Conservation (phyloP, 768 basidiomycete genomes). For the Macrolepiota albuminosa region DNA sequence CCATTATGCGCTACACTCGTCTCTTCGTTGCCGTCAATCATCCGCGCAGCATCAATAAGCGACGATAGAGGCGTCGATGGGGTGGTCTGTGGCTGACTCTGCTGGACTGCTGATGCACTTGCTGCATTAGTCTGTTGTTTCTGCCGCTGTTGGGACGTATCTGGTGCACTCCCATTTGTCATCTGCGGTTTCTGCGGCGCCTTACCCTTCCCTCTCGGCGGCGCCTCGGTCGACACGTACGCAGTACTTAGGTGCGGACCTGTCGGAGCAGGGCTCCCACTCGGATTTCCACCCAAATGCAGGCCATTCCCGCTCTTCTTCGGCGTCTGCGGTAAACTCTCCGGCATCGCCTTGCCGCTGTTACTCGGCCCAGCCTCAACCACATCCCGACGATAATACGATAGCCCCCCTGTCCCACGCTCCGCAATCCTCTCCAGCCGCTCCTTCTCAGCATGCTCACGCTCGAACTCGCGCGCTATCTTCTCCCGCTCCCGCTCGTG, state of each 20-base stretch:
- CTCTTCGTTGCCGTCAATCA: constrained; percentile 37
- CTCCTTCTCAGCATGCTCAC: constrained; percentile 26
- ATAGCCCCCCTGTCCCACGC: constrained; percentile 11
- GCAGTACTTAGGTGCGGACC: neutral
- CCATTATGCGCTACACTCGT: constrained; percentile 21
- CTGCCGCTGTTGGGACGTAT: constrained; percentile 13
- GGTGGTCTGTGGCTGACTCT: constrained; percentile 23
- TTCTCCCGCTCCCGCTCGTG: constrained; percentile 26
- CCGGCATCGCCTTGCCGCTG: neutral
- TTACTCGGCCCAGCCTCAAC: constrained; percentile 4
- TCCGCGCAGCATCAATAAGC: constrained; percentile 52
- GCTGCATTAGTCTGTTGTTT: constrained; percentile 1
- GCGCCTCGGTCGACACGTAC: constrained; percentile 12
- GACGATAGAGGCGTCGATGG: constrained; percentile 54
- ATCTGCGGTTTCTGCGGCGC: neutral
- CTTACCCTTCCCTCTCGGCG: constrained; percentile 7
- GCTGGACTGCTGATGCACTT: constrained; percentile 4
- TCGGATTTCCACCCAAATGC: constrained; percentile 5
- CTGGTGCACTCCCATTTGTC: neutral
- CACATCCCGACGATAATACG: constrained; percentile 19
- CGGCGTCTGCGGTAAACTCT: constrained; percentile 16
- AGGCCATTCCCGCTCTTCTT: constrained; percentile 5
- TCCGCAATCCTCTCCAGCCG: constrained; percentile 22
- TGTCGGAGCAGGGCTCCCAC: constrained; percentile 11
- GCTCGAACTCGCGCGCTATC: constrained; percentile 23